Evolutionary conservation across 169 alveolate genomes (phyloP).

Genomic region (Cryptosporidium baileyi): DNA sequence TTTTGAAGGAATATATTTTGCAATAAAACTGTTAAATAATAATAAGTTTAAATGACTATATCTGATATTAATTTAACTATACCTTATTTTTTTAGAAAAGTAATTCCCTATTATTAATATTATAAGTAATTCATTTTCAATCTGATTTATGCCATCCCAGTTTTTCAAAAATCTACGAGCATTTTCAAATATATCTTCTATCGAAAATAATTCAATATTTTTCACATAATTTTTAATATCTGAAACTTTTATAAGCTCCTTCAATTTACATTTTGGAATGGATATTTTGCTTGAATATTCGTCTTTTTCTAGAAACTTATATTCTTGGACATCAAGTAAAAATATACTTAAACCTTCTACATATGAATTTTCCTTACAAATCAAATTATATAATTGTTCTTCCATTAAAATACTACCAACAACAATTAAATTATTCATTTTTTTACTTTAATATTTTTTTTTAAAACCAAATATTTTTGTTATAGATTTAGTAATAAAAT

Average conservation of each 20-base stretch:
- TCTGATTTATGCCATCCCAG: background rate
- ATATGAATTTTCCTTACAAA: background rate
- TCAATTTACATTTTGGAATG: constrained; percentile 22
- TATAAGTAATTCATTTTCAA: background rate
- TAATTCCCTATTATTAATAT: constrained; percentile 7
- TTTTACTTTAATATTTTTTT: too few relatives aligned
- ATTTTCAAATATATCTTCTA: background rate
- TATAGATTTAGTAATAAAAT: too few relatives aligned
- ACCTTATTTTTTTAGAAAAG: constrained; percentile 19
- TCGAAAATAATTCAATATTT: background rate
- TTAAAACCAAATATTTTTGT: too few relatives aligned
- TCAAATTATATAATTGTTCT: background rate
- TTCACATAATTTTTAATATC: background rate
- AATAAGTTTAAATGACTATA: background rate
- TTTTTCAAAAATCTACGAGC: background rate
- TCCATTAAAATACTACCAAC: constrained; percentile 36
- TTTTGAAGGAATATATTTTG: background rate
- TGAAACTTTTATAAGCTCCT: background rate
- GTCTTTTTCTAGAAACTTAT: background rate
- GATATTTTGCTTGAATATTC: background rate
- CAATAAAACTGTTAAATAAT: background rate
- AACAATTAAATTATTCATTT: constrained; percentile 15
- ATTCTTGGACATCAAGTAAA: background rate
- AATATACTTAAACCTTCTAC: background rate
- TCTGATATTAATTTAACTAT: background rate